These are phyloP conservation scores for Babesia ovis DNA, from an alignment of 169 alveolate genomes.

Conservation along the genomic window DNA sequence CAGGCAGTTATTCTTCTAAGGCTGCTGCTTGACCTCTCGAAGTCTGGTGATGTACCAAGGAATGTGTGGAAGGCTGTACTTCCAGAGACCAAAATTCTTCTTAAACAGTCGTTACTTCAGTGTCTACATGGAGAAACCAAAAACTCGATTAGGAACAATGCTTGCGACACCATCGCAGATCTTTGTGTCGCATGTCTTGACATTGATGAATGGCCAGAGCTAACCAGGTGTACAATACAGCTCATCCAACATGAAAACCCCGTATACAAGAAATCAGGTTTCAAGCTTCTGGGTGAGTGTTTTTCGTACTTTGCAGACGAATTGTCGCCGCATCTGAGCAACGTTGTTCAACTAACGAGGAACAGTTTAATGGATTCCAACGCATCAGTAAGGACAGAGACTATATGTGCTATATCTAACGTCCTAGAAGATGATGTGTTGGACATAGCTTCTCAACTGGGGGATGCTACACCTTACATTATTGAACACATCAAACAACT, in stretches of 20 bases:
- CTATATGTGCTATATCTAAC: conserved; percentile 69
- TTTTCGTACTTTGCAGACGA: conserved; percentile 66
- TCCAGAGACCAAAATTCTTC: conserved; percentile 62
- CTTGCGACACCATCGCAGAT: conserved; percentile 76
- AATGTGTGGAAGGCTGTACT: conserved; percentile 63
- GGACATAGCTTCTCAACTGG: conserved; percentile 56
- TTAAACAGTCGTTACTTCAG: conserved; percentile 68
- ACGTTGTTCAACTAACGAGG: conserved; percentile 64
- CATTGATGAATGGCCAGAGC: conserved; percentile 78
- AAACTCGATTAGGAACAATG: conserved; percentile 70
- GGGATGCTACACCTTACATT: conserved; percentile 71
- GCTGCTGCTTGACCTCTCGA: conserved; percentile 68
- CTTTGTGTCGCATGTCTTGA: conserved; percentile 63
- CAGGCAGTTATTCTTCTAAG: conserved; percentile 74
- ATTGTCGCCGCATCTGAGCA: conserved; percentile 54
- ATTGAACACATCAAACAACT: conserved; percentile 70
- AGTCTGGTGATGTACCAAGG: conserved; percentile 67
- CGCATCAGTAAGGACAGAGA: conserved; percentile 73
- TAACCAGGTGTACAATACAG: conserved; percentile 66
- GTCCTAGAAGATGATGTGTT: conserved; percentile 69
- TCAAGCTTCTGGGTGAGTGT: conserved; percentile 74
- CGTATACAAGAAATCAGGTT: conserved; percentile 72
- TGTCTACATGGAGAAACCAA: conserved; percentile 69
- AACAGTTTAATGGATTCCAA: conserved; percentile 62
- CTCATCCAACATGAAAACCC: conserved; percentile 70